Base-by-base conservation (phyloP, 208 protist genomes). In the Crithidia sp. region DNA sequence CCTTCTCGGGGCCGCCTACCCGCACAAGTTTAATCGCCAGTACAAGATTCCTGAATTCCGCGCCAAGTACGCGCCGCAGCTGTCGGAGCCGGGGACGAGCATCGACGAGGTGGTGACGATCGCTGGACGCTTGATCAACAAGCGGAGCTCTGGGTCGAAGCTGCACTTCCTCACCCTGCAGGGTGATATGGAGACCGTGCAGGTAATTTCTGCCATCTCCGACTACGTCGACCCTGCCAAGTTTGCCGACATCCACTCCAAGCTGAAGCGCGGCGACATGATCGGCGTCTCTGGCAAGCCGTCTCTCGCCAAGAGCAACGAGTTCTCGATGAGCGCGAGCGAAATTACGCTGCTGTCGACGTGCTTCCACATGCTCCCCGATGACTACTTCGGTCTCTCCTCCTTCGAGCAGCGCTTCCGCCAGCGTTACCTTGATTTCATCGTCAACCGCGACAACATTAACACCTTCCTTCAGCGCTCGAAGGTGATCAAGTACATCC, bases 381-480 rank as follows among this genome's bases (percentile, higher is more conserved):
- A 98, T 70, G 79, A 94, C 39, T 89, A 97, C 68, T 96, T 93
- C 65, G 95, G 93, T 10, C 87, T 99, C 12, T 97, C 90, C 50
- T 95, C 99, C 49, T 81, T 95, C 74, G 98, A 99, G 84, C 93
- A 98, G 70, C 86, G 98, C 43, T 98, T 97, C 84, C 92, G 97
- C 41, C 96, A 99, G 84, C 90, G 99, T 40, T 99, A 99, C 85
- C 90, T 99, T 7, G 99, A 99, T 83, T 83, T 99, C 28, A 99
- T 99, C 59, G 85, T 99, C 45, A 99, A 99, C 86, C 74, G 83
- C 16, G 71, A 87, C 37, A 93, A 96, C 37, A 95, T 96, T 41
- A 79, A 97, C 13, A 99, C 92, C 14, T 99, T 99, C 84, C 43
- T 96, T 5, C 69, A 77, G 39, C 85, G 99, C 59, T 79, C 96